Base-by-base conservation (phyloP, 257 asterid species). In the Ilex asprella region DNA sequence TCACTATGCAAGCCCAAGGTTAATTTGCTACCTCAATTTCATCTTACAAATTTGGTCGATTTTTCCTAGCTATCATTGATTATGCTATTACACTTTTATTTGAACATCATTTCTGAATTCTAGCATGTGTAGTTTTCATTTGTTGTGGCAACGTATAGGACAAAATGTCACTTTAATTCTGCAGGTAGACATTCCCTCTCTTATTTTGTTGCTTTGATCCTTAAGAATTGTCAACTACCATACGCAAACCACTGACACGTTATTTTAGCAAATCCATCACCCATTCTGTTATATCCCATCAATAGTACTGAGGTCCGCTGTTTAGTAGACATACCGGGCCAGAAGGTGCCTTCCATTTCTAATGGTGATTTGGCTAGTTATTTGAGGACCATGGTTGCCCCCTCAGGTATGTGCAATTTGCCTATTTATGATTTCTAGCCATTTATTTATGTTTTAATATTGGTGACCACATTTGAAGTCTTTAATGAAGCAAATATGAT, bases 261-360 rank as follows among this genome's bases (percentile, higher is more conserved):
- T 10, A 35, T 76, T 58, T 63, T 76, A 7, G 78, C 65, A 29
- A 75, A 76, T 50, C 76, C 78, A 32, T 68, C 81, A 5, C 75
- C 73, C 16, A 66, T 76, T 51, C 43, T 73, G 56, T 61, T 72
- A 66, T 76, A 76, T 32, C 81, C 70, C 12, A 72, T 76, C 13
- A 72, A 78, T 64, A 72, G 73, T 12, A 65, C 73, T 16, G 81
- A 76, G 64, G 44, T 59, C 31, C 75, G 81, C 2, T 67, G 77
- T 43, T 66, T 76, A 60, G 78, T 76, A 39, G 81, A 76, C 43
- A 64, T 76, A 5, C 81, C 81, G 6, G 81, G 81, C 7, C 70
- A 65, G 31, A 69, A 72, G 65, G 70, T 72, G 52, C 81, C 81
- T 52, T 76, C 81, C 67, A 44, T 76, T 47, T 62, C 76, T 13